Evolutionary conservation across 768 basidiomycete species (phyloP).

Genomic region (Termitomyces heimii): DNA sequence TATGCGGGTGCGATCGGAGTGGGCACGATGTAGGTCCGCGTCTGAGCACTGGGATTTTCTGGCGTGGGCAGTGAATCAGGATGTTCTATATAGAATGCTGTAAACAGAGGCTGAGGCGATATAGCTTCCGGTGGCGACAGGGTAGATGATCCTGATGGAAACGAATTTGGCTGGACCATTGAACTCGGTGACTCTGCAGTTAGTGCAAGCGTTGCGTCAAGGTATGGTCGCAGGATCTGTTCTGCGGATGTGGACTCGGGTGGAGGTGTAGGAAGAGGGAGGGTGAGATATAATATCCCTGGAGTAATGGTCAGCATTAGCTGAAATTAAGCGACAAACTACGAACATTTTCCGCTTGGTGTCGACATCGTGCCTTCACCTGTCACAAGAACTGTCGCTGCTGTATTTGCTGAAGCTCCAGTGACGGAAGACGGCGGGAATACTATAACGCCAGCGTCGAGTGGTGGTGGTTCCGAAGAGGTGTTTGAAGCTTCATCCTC

Average conservation of each 20-base stretch:
- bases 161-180: not conserved
- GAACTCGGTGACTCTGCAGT: not conserved
- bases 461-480: slow-evolving; percentile 10
- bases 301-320: slow-evolving; percentile 7
- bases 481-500: slow-evolving; percentile 21
- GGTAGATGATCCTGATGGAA: slow-evolving; percentile 11
- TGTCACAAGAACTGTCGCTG: slow-evolving; percentile 59
- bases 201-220: slow-evolving; percentile 39
- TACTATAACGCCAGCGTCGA: slow-evolving; percentile 66
- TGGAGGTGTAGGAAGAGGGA: slow-evolving; percentile 33
- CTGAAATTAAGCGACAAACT: not conserved
- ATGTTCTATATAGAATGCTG: slow-evolving; percentile 50
- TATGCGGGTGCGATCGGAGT: slow-evolving; percentile 24
- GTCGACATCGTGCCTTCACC: slow-evolving; percentile 73
- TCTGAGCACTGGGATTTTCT: not conserved
- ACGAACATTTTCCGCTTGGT: slow-evolving; percentile 69
- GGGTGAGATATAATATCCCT: slow-evolving; percentile 59
- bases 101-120: slow-evolving; percentile 38
- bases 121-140: slow-evolving; percentile 3
- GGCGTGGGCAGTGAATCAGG: slow-evolving; percentile 5
- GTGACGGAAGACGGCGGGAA: slow-evolving; percentile 65
- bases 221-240: slow-evolving; percentile 49
- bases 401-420: slow-evolving; percentile 40
- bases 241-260: slow-evolving; percentile 24
- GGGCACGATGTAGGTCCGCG: slow-evolving; percentile 13